A percentile compares a stretch with the other conserved stretches of the same genome.
Evolutionary conservation across 2,329 filamentous ascomycete species (phyloP).

Genomic region (Coniochaeta sp.): DNA sequence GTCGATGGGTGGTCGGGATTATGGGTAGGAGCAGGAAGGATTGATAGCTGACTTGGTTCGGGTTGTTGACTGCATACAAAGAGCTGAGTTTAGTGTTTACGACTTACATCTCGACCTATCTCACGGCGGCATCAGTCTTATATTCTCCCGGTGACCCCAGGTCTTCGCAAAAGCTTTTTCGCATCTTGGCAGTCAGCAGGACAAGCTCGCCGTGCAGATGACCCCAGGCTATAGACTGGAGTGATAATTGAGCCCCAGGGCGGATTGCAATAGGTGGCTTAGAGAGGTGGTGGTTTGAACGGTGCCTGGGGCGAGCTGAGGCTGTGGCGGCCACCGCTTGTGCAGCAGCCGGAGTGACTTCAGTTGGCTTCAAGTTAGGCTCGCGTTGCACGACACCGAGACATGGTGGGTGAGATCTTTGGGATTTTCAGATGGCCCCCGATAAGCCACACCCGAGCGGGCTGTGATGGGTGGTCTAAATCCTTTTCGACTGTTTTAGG

Average conservation of each 20-base stretch:
- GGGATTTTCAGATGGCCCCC: neutral
- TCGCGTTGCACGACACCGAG: too few relatives aligned
- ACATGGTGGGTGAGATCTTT: too few relatives aligned
- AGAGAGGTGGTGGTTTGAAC: neutral
- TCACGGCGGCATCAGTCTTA: neutral
- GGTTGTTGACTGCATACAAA: neutral
- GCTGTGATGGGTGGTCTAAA: neutral
- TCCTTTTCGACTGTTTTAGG: neutral
- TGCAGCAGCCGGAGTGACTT: neutral
- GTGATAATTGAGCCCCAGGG: neutral
- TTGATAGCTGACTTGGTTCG: neutral
- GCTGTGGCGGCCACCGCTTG: neutral
- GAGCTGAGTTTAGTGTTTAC: neutral
- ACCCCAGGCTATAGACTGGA: neutral
- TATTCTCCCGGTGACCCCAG: neutral
- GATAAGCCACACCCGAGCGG: neutral
- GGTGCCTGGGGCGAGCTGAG: neutral
- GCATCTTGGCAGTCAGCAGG: neutral
- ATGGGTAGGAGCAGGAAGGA: neutral
- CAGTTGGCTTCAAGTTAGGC: too few relatives aligned
- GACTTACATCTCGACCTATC: neutral
- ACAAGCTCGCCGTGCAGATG: neutral
- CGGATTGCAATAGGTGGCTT: neutral
- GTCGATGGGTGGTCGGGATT: neutral
- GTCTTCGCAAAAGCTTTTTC: neutral